Evolutionary conservation across 2,329 filamentous ascomycete genomes (phyloP).

Genomic region (Talaromyces marneffei): DNA sequence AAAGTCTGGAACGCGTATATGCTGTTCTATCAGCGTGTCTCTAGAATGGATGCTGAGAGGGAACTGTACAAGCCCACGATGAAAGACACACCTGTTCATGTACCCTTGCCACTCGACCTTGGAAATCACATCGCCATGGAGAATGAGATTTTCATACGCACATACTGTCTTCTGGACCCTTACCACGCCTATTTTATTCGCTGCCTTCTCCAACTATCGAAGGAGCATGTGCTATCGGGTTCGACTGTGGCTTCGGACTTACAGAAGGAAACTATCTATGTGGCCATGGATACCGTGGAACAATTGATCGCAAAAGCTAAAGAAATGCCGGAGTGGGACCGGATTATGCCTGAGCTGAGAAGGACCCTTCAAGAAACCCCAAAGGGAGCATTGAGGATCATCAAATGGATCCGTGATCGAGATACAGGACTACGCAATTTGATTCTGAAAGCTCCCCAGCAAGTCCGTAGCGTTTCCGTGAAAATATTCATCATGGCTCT

Average conservation of each 20-base stretch:
- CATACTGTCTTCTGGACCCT: constrained; percentile 73
- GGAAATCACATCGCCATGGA: constrained; percentile 58
- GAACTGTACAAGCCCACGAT: constrained; percentile 40
- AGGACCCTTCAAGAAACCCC: constrained; percentile 48
- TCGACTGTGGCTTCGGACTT: constrained; percentile 46
- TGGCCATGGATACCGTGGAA: constrained; percentile 59
- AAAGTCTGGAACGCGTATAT: constrained; percentile 89
- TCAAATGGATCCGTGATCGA: constrained; percentile 56
- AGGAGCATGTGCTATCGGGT: constrained; percentile 42
- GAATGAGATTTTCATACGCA: constrained; percentile 67
- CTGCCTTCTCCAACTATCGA: constrained; percentile 55
- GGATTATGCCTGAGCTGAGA: constrained; percentile 49
- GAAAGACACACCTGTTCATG: constrained; percentile 47
- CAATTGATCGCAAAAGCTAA: constrained; percentile 68
- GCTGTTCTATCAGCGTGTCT: constrained; percentile 87
- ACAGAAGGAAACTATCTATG: constrained; percentile 40
- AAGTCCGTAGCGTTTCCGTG: constrained; percentile 51
- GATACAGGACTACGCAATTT: constrained; percentile 58
- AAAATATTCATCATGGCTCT: constrained; percentile 51
- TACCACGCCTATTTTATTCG: constrained; percentile 63
- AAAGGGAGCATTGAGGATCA: constrained; percentile 53
- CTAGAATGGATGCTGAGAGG: constrained; percentile 54
- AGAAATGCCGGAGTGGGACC: constrained; percentile 58
- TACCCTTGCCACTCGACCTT: constrained; percentile 42
- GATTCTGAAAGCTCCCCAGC: constrained; percentile 56